Conservation (phyloP, 2,329 filamentous ascomycete genomes). For the Colletotrichum godetiae region DNA sequence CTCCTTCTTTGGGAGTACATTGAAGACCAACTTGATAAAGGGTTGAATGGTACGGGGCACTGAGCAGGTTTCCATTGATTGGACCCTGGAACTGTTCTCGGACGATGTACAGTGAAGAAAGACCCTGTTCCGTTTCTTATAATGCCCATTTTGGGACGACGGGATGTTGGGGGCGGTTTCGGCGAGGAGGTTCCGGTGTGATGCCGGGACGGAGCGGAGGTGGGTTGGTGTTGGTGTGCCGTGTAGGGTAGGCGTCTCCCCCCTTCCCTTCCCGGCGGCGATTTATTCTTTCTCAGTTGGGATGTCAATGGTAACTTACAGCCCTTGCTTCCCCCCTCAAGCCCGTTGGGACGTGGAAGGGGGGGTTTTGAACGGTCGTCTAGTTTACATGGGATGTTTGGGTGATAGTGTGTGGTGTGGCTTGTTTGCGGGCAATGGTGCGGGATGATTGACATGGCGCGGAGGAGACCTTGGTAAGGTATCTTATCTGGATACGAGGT, state of each 20-base stretch:
- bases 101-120: neutral
- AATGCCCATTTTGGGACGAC: neutral
- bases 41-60: neutral
- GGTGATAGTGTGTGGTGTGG: neutral
- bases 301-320: neutral
- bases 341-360: neutral
- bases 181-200: slow-evolving; percentile 12
- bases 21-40: neutral
- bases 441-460: neutral
- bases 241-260: no score
- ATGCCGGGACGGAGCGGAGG: slow-evolving; percentile 2
- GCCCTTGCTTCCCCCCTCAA: no score
- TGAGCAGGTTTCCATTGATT: neutral
- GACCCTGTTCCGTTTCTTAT: neutral
- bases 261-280: no score
- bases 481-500: slow-evolving; percentile 16
- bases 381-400: neutral
- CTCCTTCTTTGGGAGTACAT: no score
- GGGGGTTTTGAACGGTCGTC: no score
- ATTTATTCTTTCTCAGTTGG: neutral
- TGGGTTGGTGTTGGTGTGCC: neutral
- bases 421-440: neutral
- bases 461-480: neutral
- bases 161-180: slow-evolving; percentile 5
- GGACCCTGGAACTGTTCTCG: neutral